A percentile compares a stretch with the other conserved stretches of the same genome.
phyloP scores from a whole-genome alignment of 2,329 filamentous ascomycete genomes.

The Penicillium sp. region DNA sequence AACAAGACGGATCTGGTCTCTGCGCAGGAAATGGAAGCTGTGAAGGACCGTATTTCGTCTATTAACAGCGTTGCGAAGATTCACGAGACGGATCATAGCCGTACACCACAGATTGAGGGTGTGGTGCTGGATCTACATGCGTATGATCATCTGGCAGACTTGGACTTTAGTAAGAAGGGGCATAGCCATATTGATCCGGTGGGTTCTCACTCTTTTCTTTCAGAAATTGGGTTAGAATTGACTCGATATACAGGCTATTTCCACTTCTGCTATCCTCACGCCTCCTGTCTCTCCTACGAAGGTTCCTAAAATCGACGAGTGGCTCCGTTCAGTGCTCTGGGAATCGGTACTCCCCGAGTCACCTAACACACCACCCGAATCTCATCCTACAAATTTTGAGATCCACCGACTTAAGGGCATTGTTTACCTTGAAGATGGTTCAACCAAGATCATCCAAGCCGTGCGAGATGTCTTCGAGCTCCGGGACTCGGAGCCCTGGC shows the following conservation, averaged over 20 bases:
- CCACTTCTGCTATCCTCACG: conserved; percentile 70
- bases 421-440: conserved; percentile 60
- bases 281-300: conserved; percentile 56
- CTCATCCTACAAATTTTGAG: conserved; percentile 55
- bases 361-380: conserved; percentile 9
- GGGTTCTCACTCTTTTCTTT: conserved; percentile 29
- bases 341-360: conserved; percentile 47
- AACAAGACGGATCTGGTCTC: conserved; percentile 89
- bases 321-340: conserved; percentile 82
- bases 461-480: conserved; percentile 94
- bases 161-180: conserved; percentile 69
- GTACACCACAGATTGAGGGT: conserved; percentile 76
- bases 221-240: not conserved
- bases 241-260: conserved; percentile 61
- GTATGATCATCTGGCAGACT: conserved; percentile 73
- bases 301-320: conserved; percentile 65
- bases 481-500: conserved; percentile 52
- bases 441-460: conserved; percentile 75
- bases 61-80: conserved; percentile 90
- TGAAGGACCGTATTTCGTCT: conserved; percentile 67
- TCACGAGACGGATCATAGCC: conserved; percentile 73
- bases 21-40: conserved; percentile 61
- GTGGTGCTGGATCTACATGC: conserved; percentile 86
- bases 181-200: conserved; percentile 90
- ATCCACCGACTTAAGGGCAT: conserved; percentile 86